Evolutionary conservation across 1,139 yeast genomes (phyloP).

Genomic region (Hansenula sp.): DNA sequence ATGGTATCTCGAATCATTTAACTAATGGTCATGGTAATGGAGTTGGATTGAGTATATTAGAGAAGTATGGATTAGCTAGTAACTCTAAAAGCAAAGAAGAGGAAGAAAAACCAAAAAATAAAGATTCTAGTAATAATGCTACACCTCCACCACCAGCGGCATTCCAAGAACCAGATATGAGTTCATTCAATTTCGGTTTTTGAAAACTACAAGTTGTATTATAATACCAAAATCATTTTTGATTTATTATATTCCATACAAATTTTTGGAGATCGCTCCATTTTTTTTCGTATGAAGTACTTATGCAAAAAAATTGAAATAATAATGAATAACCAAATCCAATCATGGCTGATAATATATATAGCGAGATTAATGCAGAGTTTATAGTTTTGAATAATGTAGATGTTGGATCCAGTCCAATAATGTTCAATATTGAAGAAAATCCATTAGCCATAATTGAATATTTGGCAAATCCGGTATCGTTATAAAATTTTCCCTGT

Average conservation of each 20-base stretch:
- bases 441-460: background rate
- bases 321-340: background rate
- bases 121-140: constrained; percentile 6
- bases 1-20: constrained; percentile 1
- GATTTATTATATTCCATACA: background rate
- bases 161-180: constrained; percentile 78
- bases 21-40: constrained; percentile 2
- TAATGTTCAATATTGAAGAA: background rate
- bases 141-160: constrained; percentile 47
- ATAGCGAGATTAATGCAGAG: background rate
- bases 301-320: background rate
- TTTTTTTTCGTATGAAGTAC: constrained; percentile 1
- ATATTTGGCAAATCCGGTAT: background rate
- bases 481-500: background rate
- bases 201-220: constrained; percentile 2
- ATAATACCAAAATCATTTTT: background rate
- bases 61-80: constrained; percentile 19
- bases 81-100: constrained; percentile 14
- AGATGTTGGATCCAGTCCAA: background rate
- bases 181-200: constrained; percentile 61
- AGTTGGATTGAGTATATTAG: constrained; percentile 13
- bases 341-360: background rate
- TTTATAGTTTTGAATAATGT: background rate
- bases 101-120: constrained; percentile 2
- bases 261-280: background rate